Conservation (phyloP, 1,284 basidiomycete species). For the Marasmius oreades region DNA sequence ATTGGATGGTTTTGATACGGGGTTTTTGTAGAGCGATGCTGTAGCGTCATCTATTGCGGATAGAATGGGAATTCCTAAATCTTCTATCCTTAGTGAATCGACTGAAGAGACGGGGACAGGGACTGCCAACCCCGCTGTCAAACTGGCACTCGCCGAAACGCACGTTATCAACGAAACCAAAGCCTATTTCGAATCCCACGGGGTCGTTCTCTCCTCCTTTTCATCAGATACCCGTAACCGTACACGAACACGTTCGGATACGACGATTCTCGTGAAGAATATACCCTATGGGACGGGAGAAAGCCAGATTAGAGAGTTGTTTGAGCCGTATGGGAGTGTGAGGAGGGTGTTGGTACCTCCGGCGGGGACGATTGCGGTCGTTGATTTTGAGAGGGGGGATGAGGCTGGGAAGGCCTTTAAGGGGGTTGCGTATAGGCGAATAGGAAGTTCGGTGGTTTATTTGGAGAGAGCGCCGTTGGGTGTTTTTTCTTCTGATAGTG, state of each 20-base stretch:
- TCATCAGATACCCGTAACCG: too few species aligned
- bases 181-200: slow-evolving; percentile 76
- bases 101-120: too few species aligned
- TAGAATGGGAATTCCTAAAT: slow-evolving; percentile 79
- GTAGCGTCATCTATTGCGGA: slow-evolving; percentile 82
- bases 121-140: slow-evolving; percentile 62
- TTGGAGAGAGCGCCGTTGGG: slow-evolving; percentile 89
- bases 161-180: slow-evolving; percentile 96
- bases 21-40: slow-evolving; percentile 70
- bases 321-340: slow-evolving; percentile 77
- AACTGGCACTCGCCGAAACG: slow-evolving; percentile 94
- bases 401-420: slow-evolving; percentile 79
- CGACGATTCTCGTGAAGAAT: slow-evolving; percentile 92
- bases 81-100: slow-evolving; percentile 78
- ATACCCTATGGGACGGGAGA: slow-evolving; percentile 89
- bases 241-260: slow-evolving; percentile 67
- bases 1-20: slow-evolving; percentile 18
- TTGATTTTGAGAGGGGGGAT: slow-evolving; percentile 76
- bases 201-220: slow-evolving; percentile 61
- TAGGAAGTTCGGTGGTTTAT: slow-evolving; percentile 90
- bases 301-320: slow-evolving; percentile 75
- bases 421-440: slow-evolving; percentile 81
- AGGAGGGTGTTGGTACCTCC: slow-evolving; percentile 83
- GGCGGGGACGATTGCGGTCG: slow-evolving; percentile 90
- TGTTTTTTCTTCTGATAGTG: slow-evolving; percentile 60